Evolutionary conservation across 768 basidiomycete genomes (phyloP).

Genomic region (Coprinopsis sp.): DNA sequence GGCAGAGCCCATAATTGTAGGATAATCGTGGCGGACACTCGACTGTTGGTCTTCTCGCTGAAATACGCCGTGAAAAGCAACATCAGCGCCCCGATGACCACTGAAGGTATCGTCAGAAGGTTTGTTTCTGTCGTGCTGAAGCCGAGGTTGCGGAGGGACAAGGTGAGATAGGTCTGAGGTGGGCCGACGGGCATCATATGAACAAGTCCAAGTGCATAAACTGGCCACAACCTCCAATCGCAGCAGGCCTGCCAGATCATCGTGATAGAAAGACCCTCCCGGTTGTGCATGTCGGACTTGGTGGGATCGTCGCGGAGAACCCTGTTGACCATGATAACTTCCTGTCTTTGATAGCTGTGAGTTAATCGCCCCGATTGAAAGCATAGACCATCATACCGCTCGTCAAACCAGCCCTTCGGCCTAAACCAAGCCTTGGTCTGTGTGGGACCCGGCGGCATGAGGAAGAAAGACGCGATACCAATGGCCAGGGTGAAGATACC

Average conservation of each 20-base stretch:
- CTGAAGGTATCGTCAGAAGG: constrained; percentile 57
- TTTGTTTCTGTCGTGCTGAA: constrained; percentile 62
- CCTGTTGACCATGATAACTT: constrained; percentile 59
- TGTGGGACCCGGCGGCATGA: constrained; percentile 61
- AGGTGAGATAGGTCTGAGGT: constrained; percentile 59
- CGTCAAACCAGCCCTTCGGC: constrained; percentile 63
- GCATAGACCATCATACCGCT: constrained; percentile 33
- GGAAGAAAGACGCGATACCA: constrained; percentile 48
- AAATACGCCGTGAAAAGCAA: constrained; percentile 45
- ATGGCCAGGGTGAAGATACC: constrained; percentile 46
- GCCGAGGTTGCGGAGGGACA: constrained; percentile 56
- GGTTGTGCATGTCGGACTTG: constrained; percentile 68
- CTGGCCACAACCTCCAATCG: constrained; percentile 64
- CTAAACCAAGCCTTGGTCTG: constrained; percentile 58
- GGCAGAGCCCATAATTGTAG: constrained; percentile 61
- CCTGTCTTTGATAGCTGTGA: no score
- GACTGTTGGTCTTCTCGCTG: constrained; percentile 53
- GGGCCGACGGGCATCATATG: constrained; percentile 58
- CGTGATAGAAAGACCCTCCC: constrained; percentile 49
- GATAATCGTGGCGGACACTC: constrained; percentile 47
- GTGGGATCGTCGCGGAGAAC: constrained; percentile 63
- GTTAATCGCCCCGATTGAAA: constrained; percentile 34
- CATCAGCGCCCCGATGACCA: constrained; percentile 46
- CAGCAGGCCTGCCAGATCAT: constrained; percentile 48
- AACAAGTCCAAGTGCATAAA: constrained; percentile 52